Conservation (phyloP, 1,284 basidiomycete species). For the Trichosporon sp. region DNA sequence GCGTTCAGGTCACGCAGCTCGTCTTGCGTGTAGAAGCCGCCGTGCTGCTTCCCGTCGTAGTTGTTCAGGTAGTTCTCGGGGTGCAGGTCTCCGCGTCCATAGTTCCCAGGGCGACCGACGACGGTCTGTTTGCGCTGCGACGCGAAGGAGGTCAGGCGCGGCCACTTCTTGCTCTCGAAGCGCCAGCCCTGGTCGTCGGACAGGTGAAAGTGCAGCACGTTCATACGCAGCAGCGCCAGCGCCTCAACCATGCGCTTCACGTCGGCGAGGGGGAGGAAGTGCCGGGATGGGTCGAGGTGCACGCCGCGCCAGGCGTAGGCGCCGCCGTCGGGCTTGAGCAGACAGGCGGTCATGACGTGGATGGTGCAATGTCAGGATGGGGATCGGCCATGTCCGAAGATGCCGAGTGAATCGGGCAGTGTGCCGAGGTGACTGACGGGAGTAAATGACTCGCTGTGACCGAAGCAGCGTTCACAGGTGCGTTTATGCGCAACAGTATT, state of each 20-base stretch:
- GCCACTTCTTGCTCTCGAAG: conserved; percentile 34
- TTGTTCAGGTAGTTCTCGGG: conserved; percentile 30
- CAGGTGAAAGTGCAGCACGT: conserved; percentile 34
- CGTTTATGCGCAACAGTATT: too few species aligned
- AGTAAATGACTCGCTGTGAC: neutral
- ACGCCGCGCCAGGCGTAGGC: conserved; percentile 32
- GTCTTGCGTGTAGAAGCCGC: conserved; percentile 33
- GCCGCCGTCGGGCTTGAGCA: conserved; percentile 26
- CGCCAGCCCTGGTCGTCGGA: conserved; percentile 36
- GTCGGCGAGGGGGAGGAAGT: conserved; percentile 28
- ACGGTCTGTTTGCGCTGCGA: conserved; percentile 25
- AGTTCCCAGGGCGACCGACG: conserved; percentile 27
- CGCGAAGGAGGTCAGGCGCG: conserved; percentile 27
- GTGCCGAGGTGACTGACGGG: neutral
- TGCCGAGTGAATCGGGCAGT: too few species aligned
- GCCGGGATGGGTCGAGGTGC: conserved; percentile 29
- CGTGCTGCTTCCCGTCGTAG: conserved; percentile 30
- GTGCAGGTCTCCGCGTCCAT: conserved; percentile 26
- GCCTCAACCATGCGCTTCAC: conserved; percentile 27
- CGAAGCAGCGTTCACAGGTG: too few species aligned
- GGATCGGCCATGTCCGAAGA: too few species aligned
- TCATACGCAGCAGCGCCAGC: conserved; percentile 29
- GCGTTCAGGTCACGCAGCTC: conserved; percentile 29
- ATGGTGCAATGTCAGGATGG: neutral
- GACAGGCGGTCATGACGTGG: conserved; percentile 2